These are phyloP conservation scores for Trypanosoma melophagium DNA, from an alignment of 208 protist species.

Conservation along the genomic window DNA sequence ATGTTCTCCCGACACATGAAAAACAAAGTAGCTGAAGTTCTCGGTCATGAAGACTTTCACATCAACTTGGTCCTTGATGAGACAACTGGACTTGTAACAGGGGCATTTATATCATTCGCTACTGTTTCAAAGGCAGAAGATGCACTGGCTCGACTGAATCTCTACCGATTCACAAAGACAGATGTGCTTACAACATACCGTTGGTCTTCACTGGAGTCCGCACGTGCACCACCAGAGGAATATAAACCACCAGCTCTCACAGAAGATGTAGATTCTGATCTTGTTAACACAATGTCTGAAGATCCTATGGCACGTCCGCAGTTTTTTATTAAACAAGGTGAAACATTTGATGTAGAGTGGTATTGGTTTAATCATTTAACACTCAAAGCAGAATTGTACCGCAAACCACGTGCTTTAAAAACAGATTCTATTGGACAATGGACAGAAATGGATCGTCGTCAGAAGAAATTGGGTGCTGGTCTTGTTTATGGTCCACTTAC, in stretches of 20 bases:
- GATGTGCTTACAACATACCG: conserved; percentile 78
- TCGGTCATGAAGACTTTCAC: conserved; percentile 73
- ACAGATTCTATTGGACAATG: conserved; percentile 69
- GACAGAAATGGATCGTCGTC: conserved; percentile 78
- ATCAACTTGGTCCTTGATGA: conserved; percentile 68
- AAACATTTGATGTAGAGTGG: conserved; percentile 74
- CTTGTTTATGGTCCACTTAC: conserved; percentile 70
- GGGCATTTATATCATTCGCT: conserved; percentile 75
- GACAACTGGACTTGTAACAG: conserved; percentile 61
- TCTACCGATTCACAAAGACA: conserved; percentile 72
- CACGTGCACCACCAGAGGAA: conserved; percentile 44
- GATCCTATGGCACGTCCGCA: conserved; percentile 78
- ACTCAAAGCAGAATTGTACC: conserved; percentile 71
- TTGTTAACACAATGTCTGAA: conserved; percentile 83
- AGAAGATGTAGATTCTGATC: conserved; percentile 49
- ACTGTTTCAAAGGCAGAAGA: conserved; percentile 72
- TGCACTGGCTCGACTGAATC: conserved; percentile 83
- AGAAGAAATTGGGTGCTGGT: conserved; percentile 57
- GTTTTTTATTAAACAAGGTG: conserved; percentile 82
- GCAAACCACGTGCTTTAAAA: conserved; percentile 62
- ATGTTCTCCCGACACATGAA: conserved; percentile 62
- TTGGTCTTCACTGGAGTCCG: conserved; percentile 69
- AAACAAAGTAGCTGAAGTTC: conserved; percentile 60
- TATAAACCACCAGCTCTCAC: conserved; percentile 68
- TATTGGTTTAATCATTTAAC: conserved; percentile 87